phyloP scores from a whole-genome alignment of 1,139 yeast genomes.

The Blastobotrys malaysiensis region DNA sequence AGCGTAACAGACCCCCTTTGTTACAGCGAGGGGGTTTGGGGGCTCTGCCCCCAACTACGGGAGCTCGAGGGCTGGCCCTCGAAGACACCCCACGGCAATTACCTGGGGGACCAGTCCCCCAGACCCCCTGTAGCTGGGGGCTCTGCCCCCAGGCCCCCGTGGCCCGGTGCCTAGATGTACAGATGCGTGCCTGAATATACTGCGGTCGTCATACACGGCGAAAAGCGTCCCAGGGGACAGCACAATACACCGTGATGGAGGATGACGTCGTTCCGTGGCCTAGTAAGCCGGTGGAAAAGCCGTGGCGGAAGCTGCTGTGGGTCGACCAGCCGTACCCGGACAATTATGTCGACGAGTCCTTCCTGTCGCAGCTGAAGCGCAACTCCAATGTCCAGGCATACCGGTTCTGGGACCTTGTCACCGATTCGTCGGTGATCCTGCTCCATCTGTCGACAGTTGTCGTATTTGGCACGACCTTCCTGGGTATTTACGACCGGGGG shows the following conservation, averaged over 20 bases:
- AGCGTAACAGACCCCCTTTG: no score
- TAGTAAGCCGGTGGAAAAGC: slow-evolving; percentile 14
- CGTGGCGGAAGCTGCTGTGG: slow-evolving; percentile 88
- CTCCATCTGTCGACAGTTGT: slow-evolving; percentile 60
- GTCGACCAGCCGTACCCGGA: slow-evolving; percentile 84
- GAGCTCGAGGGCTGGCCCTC: no score
- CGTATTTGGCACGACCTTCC: slow-evolving; percentile 56
- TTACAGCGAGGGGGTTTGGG: no score
- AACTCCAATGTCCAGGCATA: slow-evolving; percentile 71
- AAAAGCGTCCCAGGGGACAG: neutral
- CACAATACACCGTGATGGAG: neutral
- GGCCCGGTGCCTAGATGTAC: neutral
- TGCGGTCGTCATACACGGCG: neutral
- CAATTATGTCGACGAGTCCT: slow-evolving; percentile 78
- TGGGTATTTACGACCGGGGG: slow-evolving; percentile 38
- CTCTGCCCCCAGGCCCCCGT: no score
- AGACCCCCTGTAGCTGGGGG: no score
- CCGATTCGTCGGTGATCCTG: slow-evolving; percentile 65
- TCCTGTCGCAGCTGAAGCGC: slow-evolving; percentile 69
- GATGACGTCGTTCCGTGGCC: neutral
- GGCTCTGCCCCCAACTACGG: no score
- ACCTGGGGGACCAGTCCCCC: no score
- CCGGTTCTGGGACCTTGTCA: slow-evolving; percentile 54
- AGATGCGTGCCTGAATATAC: neutral
- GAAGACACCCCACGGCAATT: no score